Percentiles rank a stretch among this genome's conserved stretches.
Conservation (phyloP, 306 rosid species). For the Pyrus betulifolia region DNA sequence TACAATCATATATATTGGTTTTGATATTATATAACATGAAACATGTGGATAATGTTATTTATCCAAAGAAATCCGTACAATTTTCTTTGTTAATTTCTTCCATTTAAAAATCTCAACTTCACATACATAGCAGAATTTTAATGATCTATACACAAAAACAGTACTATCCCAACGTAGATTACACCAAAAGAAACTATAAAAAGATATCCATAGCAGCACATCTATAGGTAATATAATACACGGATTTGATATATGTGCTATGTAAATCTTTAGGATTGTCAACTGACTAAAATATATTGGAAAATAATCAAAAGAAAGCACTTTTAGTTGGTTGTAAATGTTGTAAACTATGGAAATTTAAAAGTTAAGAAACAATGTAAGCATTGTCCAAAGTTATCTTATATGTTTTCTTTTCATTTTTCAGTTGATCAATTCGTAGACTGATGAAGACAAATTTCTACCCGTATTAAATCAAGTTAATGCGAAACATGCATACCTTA, state of each 20-base stretch:
- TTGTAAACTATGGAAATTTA: constrained; percentile 3
- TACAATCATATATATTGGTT: no score
- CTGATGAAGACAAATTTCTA: constrained; percentile 14
- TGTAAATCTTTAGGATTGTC: background rate
- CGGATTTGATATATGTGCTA: background rate
- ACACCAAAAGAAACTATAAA: background rate
- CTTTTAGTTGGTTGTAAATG: constrained; percentile 9
- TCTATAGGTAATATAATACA: background rate
- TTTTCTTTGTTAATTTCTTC: background rate
- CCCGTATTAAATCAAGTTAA: background rate
- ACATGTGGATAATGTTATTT: background rate
- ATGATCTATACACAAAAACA: background rate
- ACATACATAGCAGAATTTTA: background rate
- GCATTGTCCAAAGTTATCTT: background rate
- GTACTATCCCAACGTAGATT: background rate
- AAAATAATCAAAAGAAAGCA: constrained; percentile 7
- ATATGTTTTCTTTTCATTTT: background rate
- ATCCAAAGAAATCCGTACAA: background rate
- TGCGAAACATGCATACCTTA: background rate
- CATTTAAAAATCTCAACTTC: background rate
- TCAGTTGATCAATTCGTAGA: constrained; percentile 12
- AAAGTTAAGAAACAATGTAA: background rate
- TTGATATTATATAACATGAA: no score
- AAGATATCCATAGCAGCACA: background rate
- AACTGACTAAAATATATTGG: constrained; percentile 7